phyloP scores from a whole-genome alignment of 192 early-diverging fungal species.

The Coemansia reversa region DNA sequence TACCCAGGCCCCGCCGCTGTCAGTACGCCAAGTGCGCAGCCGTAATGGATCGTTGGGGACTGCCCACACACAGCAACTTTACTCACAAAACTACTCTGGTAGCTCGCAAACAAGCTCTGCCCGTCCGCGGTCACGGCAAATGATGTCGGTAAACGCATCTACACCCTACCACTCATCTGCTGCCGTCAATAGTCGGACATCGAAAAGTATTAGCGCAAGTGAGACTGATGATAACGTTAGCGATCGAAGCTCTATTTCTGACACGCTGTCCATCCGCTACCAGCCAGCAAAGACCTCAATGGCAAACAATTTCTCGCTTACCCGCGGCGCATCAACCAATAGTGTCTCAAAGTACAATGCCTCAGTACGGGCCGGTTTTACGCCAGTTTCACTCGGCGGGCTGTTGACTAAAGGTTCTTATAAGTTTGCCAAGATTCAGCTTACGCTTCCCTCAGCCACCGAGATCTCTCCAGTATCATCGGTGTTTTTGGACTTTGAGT shows the following conservation, averaged over 20 bases:
- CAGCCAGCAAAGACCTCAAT: constrained; percentile 24
- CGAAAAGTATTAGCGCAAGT: constrained; percentile 23
- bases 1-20: constrained; percentile 6
- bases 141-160: constrained; percentile 7
- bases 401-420: constrained; percentile 49
- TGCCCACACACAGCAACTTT: constrained; percentile 15
- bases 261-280: constrained; percentile 46
- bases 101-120: background rate
- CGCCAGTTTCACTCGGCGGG: constrained; percentile 39
- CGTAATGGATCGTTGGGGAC: constrained; percentile 40
- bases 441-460: constrained; percentile 37
- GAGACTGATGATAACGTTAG: constrained; percentile 44
- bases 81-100: constrained; percentile 14
- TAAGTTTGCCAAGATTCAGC: constrained; percentile 51
- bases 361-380: constrained; percentile 15
- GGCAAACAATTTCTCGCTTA: constrained; percentile 23
- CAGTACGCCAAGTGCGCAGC: constrained; percentile 4
- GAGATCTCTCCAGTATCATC: constrained; percentile 53
- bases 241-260: constrained; percentile 51
- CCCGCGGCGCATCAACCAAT: constrained; percentile 21
- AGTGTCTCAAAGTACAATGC: constrained; percentile 14
- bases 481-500: constrained; percentile 53
- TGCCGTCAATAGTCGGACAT: constrained; percentile 19
- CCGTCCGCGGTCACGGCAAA: constrained; percentile 5
- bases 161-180: constrained; percentile 9